Evolutionary conservation across 2,329 filamentous ascomycete species (phyloP), one percentile per base, ranked within the genome.

Genomic region (Aspergillus spinulosporus): DNA sequence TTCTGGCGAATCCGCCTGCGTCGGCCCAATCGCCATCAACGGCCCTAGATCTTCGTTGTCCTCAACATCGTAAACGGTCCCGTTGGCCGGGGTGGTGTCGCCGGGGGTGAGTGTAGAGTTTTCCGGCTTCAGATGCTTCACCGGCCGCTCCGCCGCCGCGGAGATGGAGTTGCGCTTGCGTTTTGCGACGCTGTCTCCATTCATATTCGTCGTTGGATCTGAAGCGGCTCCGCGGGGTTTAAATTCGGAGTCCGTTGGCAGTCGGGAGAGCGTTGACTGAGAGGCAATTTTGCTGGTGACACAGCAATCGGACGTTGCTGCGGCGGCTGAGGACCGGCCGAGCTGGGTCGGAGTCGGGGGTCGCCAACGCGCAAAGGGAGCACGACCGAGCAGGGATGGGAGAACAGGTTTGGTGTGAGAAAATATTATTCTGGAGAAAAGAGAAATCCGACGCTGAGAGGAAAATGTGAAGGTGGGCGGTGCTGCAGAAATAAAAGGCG

Each of bases 1-100:
- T 77, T 96, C 92, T 26, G 86, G 86, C 2, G 88, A 89, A 65
- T 91, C 88, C 26, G 81, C 75, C 48, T 79, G 76, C 12, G 77
- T 77, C 61, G 78, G 78, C 52, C 69, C 78, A 64, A 81, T 68
- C 57, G 74, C 72, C 59, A 76, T 72, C 54, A 77, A 63, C 52
- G 66, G 72, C 7, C 77, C 72, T 5, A 80, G 77, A 58, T 80
- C 75, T 58, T 78, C 76, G 34, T 77, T 72, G 59, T 78, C 73
- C 59, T 74, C 73, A 49, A 80, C 72, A 51, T 75, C 69, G 59
- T 78, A 77, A 14, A 76, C 72, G 0, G 74, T 75, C 53, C 73
- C 73, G 54, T 78, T 78, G 36, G 74, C 72, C 1, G 75, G 72
- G 1, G 75, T 75, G 7, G 71, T 65, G 50, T 78, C 75, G 3